A percentile compares a stretch with the other conserved stretches of the same genome.
These are phyloP conservation scores for Lentinus tigrinus DNA, from an alignment of 768 basidiomycete species.

Conservation along the genomic window DNA sequence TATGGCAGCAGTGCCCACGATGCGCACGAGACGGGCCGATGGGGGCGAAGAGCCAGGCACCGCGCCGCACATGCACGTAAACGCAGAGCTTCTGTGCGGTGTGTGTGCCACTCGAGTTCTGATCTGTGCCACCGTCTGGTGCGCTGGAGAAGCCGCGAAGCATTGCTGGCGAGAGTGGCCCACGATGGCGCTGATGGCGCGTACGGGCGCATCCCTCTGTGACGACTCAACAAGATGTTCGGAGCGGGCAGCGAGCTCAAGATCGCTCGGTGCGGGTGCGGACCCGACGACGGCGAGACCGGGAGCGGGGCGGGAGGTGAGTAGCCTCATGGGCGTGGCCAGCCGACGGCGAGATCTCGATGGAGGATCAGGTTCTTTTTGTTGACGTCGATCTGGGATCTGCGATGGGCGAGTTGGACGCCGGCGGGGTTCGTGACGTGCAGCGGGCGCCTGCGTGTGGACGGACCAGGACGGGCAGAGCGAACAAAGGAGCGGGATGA, in stretches of 20 bases:
- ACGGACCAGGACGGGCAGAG: neutral
- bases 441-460: neutral
- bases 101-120: conserved; percentile 12
- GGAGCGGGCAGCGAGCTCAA: neutral
- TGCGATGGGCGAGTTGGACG: conserved; percentile 8
- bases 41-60: neutral
- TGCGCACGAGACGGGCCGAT: neutral
- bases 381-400: conserved; percentile 16
- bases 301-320: conserved; percentile 7
- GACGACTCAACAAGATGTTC: neutral
- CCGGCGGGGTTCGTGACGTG: neutral
- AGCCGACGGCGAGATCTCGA: conserved; percentile 12
- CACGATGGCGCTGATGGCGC: neutral
- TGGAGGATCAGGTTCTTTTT: conserved; percentile 17
- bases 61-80: neutral
- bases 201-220: neutral
- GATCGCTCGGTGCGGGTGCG: neutral
- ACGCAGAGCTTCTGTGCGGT: neutral
- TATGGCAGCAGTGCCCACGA: neutral
- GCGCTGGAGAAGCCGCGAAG: neutral
- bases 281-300: neutral
- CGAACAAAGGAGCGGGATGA: conserved; percentile 14
- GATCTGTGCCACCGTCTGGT: conserved; percentile 11
- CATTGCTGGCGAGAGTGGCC: neutral
- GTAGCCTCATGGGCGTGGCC: conserved; percentile 16